A percentile compares a stretch with the other conserved stretches of the same genome.
Evolutionary conservation across 2,329 filamentous ascomycete genomes (phyloP).

Genomic region (Colletotrichum destructivum): DNA sequence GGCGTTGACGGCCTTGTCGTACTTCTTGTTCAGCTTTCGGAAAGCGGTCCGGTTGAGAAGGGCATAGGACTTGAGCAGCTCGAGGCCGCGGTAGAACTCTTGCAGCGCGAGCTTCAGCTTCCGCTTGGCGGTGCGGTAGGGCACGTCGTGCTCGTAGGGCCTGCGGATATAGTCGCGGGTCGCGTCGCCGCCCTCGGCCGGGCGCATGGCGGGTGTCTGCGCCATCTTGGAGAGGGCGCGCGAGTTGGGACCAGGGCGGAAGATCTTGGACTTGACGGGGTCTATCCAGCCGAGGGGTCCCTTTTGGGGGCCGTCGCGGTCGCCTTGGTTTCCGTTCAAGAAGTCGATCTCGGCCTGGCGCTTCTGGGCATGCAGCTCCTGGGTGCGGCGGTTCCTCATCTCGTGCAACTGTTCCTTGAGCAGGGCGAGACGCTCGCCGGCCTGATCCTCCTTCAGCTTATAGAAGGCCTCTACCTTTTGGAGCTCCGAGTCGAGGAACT

Average conservation of each 20-base stretch:
- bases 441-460: slow-evolving; percentile 87
- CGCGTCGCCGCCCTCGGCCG: slow-evolving; percentile 49
- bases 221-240: slow-evolving; percentile 71
- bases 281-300: slow-evolving; percentile 61
- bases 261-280: slow-evolving; percentile 68
- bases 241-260: slow-evolving; percentile 73
- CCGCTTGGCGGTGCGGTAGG: slow-evolving; percentile 89
- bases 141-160: slow-evolving; percentile 72
- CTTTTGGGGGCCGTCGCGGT: slow-evolving; percentile 47
- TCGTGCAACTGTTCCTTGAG: slow-evolving; percentile 91
- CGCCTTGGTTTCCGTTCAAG: slow-evolving; percentile 45
- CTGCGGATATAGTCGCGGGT: slow-evolving; percentile 67
- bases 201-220: slow-evolving; percentile 61
- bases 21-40: slow-evolving; percentile 98
- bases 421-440: slow-evolving; percentile 77
- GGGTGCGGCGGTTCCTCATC: slow-evolving; percentile 87
- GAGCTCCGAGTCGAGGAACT: slow-evolving; percentile 86
- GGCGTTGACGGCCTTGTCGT: slow-evolving; percentile 90
- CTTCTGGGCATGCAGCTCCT: slow-evolving; percentile 73
- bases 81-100: slow-evolving; percentile 93
- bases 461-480: slow-evolving; percentile 96
- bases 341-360: slow-evolving; percentile 51
- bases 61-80: slow-evolving; percentile 92
- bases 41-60: slow-evolving; percentile 93
- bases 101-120: slow-evolving; percentile 93